Percentiles rank a stretch among this genome's conserved stretches.
Evolutionary conservation across 495 filamentous ascomycete species (phyloP).

Genomic region (Evernia prunastri): DNA sequence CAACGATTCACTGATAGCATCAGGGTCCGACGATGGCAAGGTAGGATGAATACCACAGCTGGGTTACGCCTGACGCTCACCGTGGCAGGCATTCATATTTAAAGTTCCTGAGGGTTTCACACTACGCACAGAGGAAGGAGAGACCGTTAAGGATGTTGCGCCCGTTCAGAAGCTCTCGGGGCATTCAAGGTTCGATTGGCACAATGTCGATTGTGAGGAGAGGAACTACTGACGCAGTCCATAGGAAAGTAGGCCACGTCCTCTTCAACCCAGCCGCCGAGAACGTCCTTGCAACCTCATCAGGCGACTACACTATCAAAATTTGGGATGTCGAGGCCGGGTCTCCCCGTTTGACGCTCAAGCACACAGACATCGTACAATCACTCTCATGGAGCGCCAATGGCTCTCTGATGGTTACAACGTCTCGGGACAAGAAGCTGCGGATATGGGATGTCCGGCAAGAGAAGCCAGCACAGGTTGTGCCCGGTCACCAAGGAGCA

Average conservation of each 20-base stretch:
- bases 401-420: slow-evolving; percentile 82
- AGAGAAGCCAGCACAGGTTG: slow-evolving; percentile 79
- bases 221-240: slow-evolving; percentile 2
- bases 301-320: slow-evolving; percentile 91
- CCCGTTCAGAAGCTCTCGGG: slow-evolving; percentile 76
- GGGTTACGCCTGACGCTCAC: slow-evolving; percentile 20
- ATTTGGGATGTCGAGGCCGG: slow-evolving; percentile 91
- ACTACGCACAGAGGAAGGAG: slow-evolving; percentile 69
- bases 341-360: slow-evolving; percentile 61
- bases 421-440: slow-evolving; percentile 95
- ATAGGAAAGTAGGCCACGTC: slow-evolving; percentile 91
- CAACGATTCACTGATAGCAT: slow-evolving; percentile 86
- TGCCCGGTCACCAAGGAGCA: slow-evolving; percentile 78
- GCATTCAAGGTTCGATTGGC: slow-evolving; percentile 40
- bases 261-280: slow-evolving; percentile 96
- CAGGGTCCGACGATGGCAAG: slow-evolving; percentile 94
- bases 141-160: slow-evolving; percentile 66
- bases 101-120: slow-evolving; percentile 85
- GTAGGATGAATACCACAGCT: slow-evolving; percentile 32
- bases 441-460: slow-evolving; percentile 95
- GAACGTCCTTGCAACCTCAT: slow-evolving; percentile 90
- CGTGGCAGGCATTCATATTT: slow-evolving; percentile 74
- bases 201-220: not conserved
- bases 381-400: slow-evolving; percentile 94
- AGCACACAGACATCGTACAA: slow-evolving; percentile 86